Conservation (phyloP, 164 flowering plant genomes). For the Magnolia sinica region DNA sequence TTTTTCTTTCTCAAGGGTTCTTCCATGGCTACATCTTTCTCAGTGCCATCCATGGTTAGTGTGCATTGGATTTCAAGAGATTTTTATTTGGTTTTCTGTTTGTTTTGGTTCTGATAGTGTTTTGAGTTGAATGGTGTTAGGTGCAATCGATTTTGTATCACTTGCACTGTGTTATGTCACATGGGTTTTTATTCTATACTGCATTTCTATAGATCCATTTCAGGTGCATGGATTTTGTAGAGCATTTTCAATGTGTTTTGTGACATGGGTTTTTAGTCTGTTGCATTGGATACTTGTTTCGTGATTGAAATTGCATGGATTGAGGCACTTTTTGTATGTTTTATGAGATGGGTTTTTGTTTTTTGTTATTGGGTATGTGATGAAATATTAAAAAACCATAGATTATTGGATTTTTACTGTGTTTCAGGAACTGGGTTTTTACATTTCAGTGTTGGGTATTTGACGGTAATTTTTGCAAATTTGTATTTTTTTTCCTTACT, state of each 20-base stretch:
- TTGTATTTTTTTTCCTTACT: too few relatives aligned
- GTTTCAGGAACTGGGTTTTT: too few relatives aligned
- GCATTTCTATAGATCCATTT: background rate
- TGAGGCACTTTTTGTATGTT: background rate
- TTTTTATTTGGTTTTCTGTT: background rate
- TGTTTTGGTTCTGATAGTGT: background rate
- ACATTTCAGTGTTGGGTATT: too few relatives aligned
- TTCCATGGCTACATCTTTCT: slow-evolving; percentile 79
- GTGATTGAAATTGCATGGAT: background rate
- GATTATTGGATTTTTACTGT: too few relatives aligned
- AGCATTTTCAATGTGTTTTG: background rate
- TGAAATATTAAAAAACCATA: too few relatives aligned
- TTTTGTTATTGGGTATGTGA: background rate
- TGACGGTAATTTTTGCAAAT: too few relatives aligned
- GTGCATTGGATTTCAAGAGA: background rate
- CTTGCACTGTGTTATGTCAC: background rate
- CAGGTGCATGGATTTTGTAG: too few relatives aligned
- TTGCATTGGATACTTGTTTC: background rate
- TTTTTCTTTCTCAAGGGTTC: slow-evolving; percentile 20
- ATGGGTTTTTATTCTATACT: background rate
- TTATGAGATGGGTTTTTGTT: background rate
- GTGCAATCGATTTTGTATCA: background rate
- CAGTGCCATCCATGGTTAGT: slow-evolving; percentile 77
- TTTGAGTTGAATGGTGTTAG: background rate
- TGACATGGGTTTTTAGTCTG: background rate